A percentile compares a stretch with the other conserved stretches of the same genome.
phyloP scores from a whole-genome alignment of 371 early-diverging fungal genomes.

The Mortierella sp. region DNA sequence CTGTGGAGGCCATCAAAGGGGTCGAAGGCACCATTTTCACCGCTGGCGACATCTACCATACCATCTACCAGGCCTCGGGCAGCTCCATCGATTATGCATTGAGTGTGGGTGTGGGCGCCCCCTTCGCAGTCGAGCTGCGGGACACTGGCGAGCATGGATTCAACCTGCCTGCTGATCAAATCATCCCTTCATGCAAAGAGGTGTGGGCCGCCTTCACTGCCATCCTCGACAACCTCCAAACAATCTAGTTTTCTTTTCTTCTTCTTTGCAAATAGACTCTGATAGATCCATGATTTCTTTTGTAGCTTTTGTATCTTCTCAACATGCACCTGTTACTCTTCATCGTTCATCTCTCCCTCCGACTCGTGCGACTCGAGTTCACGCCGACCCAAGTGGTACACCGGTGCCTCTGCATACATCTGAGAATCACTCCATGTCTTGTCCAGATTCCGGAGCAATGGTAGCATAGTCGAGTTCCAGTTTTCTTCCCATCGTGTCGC shows the following conservation, averaged over 20 bases:
- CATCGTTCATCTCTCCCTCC: constrained; percentile 14
- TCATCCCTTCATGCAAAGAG: constrained; percentile 62
- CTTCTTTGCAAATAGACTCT: background rate
- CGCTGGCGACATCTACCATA: constrained; percentile 57
- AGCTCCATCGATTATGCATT: constrained; percentile 59
- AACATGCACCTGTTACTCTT: background rate
- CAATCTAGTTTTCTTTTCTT: background rate
- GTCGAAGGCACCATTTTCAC: constrained; percentile 31
- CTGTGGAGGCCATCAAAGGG: constrained; percentile 19
- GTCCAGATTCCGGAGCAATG: constrained; percentile 45
- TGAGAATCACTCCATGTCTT: constrained; percentile 53
- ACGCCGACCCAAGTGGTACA: constrained; percentile 19
- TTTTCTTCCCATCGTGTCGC: constrained; percentile 46
- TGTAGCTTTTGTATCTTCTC: constrained; percentile 11
- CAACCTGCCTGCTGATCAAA: constrained; percentile 58
- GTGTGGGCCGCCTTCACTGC: constrained; percentile 39
- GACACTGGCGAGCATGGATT: constrained; percentile 63
- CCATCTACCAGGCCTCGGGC: constrained; percentile 61
- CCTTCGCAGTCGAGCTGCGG: constrained; percentile 68
- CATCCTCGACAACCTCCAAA: constrained; percentile 30
- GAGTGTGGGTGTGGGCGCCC: constrained; percentile 54
- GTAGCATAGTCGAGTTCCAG: constrained; percentile 40
- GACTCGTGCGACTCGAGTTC: constrained; percentile 16
- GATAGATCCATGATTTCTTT: too few species aligned
- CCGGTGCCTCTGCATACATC: constrained; percentile 49